Conservation (phyloP, 1,284 basidiomycete genomes). For the Megacollybia platyphylla region DNA sequence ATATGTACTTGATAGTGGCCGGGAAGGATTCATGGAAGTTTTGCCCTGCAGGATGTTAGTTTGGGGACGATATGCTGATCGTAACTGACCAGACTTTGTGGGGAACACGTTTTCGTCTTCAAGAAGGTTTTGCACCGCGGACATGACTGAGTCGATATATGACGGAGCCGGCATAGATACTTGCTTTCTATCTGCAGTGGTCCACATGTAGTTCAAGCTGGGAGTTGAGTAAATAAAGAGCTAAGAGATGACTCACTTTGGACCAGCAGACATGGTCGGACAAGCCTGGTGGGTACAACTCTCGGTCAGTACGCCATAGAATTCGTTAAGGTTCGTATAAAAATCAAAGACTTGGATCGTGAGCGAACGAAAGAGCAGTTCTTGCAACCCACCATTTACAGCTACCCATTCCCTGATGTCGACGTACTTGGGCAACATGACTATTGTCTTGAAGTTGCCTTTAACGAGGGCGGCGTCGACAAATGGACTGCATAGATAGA, state of each 20-base stretch:
- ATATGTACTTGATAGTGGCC: conserved; percentile 88
- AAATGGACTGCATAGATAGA: conserved; percentile 91
- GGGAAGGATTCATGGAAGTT: conserved; percentile 88
- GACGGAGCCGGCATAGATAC: conserved; percentile 89
- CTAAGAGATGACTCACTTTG: conserved; percentile 44
- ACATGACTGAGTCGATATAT: conserved; percentile 99
- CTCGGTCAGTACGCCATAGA: conserved; percentile 92
- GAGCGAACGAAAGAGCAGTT: background rate
- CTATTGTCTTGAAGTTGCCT: conserved; percentile 99
- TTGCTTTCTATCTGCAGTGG: conserved; percentile 84
- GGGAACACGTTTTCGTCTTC: conserved; percentile 94
- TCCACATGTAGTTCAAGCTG: conserved; percentile 94
- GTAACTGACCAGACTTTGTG: conserved; percentile 75
- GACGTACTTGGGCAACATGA: conserved; percentile 91
- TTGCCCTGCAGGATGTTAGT: conserved; percentile 39
- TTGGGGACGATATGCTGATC: conserved; percentile 1
- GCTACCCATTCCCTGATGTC: conserved; percentile 98
- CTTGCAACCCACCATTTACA: conserved; percentile 66
- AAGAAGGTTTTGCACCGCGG: conserved; percentile 89
- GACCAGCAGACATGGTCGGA: conserved; percentile 88
- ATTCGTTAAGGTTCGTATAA: conserved; percentile 95
- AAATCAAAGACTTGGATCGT: conserved; percentile 74
- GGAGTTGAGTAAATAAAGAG: background rate
- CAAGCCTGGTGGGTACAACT: conserved; percentile 86
- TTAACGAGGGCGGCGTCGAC: conserved; percentile 94